phyloP scores from a whole-genome alignment of 164 flowering plant genomes.

The Cinnamomum micranthum region DNA sequence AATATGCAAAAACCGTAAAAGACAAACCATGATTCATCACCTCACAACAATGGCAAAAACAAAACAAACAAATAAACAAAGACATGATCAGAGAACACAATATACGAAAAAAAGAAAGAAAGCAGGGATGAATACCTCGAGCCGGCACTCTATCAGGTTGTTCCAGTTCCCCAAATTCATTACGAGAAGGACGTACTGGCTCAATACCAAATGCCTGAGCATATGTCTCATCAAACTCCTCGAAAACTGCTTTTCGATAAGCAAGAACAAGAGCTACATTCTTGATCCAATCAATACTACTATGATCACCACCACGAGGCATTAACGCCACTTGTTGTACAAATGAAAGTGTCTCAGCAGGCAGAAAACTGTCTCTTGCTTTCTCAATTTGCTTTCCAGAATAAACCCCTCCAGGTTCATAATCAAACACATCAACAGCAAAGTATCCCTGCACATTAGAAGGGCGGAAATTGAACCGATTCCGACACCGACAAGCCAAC shows the following conservation, averaged over 20 bases:
- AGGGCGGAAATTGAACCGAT: slow-evolving; percentile 53
- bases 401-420: slow-evolving; percentile 61
- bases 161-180: slow-evolving; percentile 13
- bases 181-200: slow-evolving; percentile 36
- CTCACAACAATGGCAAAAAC: not conserved
- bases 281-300: slow-evolving; percentile 41
- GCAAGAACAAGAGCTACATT: slow-evolving; percentile 52
- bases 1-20: not conserved
- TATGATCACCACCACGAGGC: slow-evolving; percentile 34
- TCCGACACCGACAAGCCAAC: slow-evolving; percentile 70
- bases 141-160: slow-evolving; percentile 34
- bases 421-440: slow-evolving; percentile 71
- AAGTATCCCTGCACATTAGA: slow-evolving; percentile 53
- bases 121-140: slow-evolving; percentile 41
- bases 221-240: slow-evolving; percentile 93
- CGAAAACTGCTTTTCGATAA: slow-evolving; percentile 70
- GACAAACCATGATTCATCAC: not conserved
- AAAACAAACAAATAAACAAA: not conserved
- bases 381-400: slow-evolving; percentile 55
- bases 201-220: slow-evolving; percentile 84
- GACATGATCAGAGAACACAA: not conserved
- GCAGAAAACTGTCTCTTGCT: slow-evolving; percentile 59
- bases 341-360: slow-evolving; percentile 50
- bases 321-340: slow-evolving; percentile 51
- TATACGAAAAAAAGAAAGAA: not conserved